Base-by-base conservation (phyloP, 2,329 filamentous ascomycete genomes). In the Xylariaceae sp. region DNA sequence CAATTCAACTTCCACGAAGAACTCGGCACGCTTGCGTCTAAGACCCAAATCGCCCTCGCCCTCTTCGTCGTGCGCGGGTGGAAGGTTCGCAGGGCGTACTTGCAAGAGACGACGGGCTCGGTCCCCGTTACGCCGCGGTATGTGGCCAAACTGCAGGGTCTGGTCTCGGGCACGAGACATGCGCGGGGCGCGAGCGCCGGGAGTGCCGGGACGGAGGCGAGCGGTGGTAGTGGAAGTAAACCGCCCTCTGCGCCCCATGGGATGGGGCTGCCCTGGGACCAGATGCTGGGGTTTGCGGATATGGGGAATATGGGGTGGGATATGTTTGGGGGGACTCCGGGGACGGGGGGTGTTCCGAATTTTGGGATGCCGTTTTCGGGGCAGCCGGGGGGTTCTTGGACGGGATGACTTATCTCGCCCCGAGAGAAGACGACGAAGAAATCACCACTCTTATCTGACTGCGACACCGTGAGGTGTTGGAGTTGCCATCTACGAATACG, bases 51-150 rank as follows among this genome's bases (percentile, higher is more conserved):
- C 1, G 72, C 74, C 1, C 74, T 82, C 17, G 81, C 77, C 2
- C 72, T 78, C 17, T 77, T 79, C 49, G 73, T 79, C 3, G 72
- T 84, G 59, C 78, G 77, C 63, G 82, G 79, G 0, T 85, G 82
- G 82, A 76, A 72, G 60, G 72, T 70, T n/a, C 77, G 82, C 9
- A 79, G 82, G 64, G 72, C 73, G 37, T 70, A 75, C 0, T 69
- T 80, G 11, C 62, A 65, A 2, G 69, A 74, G 49, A 58, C 65
- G 44, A 68, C 66, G 3, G 78, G 79, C 0, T 66, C 70, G 15
- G 55, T 66, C 1, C 72, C 79, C 11, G 71, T 78, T 13, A 73
- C 72, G 13, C 82, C 82, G 0, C 64, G 64, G 3, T 84, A 76
- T 51, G 75, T 85, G 44, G 65, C 70, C 15, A 77, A 73, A 45